Evolutionary conservation across 2,329 filamentous ascomycete species (phyloP).

Genomic region (Ploettnerulaceae sp.): DNA sequence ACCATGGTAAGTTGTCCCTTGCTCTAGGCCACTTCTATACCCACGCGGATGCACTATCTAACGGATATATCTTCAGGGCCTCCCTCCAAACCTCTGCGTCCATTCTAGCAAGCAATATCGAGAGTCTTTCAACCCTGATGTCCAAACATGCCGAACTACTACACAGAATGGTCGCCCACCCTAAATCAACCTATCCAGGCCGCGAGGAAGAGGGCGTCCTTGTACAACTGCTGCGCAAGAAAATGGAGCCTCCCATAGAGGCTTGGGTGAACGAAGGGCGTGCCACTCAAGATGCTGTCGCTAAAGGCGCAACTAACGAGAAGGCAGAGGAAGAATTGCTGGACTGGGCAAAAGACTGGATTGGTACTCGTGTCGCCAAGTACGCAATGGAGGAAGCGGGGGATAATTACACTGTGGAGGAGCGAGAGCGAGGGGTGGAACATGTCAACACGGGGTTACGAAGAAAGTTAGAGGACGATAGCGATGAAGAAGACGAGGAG

Average conservation of each 20-base stretch:
- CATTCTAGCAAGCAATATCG: constrained; percentile 67
- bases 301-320: constrained; percentile 32
- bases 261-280: constrained; percentile 64
- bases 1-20: constrained; percentile 48
- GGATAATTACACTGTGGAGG: constrained; percentile 69
- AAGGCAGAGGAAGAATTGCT: constrained; percentile 55
- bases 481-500: constrained; percentile 51
- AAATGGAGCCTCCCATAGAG: constrained; percentile 73
- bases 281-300: constrained; percentile 33
- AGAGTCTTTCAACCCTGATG: constrained; percentile 60
- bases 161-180: constrained; percentile 66
- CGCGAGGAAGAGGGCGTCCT: constrained; percentile 63
- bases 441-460: constrained; percentile 68
- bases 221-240: constrained; percentile 71
- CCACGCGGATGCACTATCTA: not conserved
- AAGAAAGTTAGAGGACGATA: constrained; percentile 46
- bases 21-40: not conserved
- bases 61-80: constrained; percentile 43
- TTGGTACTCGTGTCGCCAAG: constrained; percentile 38
- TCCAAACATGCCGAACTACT: constrained; percentile 63
- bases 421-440: constrained; percentile 60
- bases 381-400: constrained; percentile 45
- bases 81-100: constrained; percentile 67
- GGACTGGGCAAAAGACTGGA: constrained; percentile 39
- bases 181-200: constrained; percentile 69